phyloP scores from a whole-genome alignment of 1,139 yeast species.

The Scheffersomyces segobiensis region DNA sequence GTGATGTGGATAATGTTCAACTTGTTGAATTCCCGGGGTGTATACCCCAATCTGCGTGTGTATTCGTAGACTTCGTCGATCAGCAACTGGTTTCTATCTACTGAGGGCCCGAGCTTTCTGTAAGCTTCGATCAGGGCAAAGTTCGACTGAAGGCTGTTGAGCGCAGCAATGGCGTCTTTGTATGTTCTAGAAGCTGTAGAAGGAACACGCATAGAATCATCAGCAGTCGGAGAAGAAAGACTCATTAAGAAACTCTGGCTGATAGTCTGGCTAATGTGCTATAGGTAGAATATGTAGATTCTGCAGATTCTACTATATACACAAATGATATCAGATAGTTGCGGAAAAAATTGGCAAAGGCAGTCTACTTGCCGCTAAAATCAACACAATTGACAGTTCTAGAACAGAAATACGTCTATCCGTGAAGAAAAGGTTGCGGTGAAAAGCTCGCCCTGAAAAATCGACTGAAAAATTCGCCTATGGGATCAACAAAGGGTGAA shows the following conservation, averaged over 20 bases:
- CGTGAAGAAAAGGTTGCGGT: background rate
- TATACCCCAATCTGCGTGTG: constrained; percentile 83
- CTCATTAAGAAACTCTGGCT: background rate
- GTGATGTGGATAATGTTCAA: constrained; percentile 88
- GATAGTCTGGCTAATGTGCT: background rate
- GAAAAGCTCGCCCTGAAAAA: background rate
- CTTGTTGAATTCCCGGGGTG: constrained; percentile 64
- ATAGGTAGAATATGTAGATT: background rate
- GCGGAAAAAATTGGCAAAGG: background rate
- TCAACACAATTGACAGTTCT: background rate
- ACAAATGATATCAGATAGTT: background rate
- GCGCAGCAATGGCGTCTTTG: constrained; percentile 77
- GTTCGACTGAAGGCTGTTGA: constrained; percentile 88
- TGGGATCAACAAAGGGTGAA: background rate
- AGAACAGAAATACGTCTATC: background rate
- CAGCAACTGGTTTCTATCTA: constrained; percentile 65
- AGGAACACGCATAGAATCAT: constrained; percentile 16
- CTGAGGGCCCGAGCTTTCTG: constrained; percentile 62
- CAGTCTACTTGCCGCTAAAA: background rate
- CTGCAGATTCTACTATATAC: background rate
- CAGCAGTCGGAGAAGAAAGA: background rate
- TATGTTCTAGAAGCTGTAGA: constrained; percentile 28
- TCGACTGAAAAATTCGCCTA: background rate
- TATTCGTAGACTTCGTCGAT: constrained; percentile 90
- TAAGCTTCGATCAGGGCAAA: constrained; percentile 86